These are phyloP conservation scores for Candida nitratophila DNA, from an alignment of 805 yeast genomes.

Conservation along the genomic window DNA sequence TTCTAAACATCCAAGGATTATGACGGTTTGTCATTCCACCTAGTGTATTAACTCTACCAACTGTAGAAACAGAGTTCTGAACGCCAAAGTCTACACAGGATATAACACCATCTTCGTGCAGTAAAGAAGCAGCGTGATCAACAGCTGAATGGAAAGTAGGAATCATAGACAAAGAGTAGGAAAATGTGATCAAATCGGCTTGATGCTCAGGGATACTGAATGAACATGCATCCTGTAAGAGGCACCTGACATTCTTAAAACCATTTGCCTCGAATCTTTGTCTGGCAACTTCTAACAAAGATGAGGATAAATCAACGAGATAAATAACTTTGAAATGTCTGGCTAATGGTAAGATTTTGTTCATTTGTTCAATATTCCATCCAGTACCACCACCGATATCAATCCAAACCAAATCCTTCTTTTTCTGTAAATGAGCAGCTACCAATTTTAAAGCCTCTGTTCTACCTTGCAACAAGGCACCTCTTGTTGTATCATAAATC, in stretches of 20 bases:
- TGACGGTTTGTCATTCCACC: constrained; percentile 71
- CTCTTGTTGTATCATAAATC: constrained; percentile 68
- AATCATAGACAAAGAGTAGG: constrained; percentile 80
- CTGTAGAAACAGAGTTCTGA: constrained; percentile 54
- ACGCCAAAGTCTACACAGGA: constrained; percentile 79
- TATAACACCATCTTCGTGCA: constrained; percentile 54
- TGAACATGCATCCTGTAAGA: constrained; percentile 71
- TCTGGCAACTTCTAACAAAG: constrained; percentile 66
- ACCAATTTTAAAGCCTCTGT: constrained; percentile 56
- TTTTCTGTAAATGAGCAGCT: constrained; percentile 41
- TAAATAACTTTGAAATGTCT: constrained; percentile 56
- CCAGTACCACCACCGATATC: constrained; percentile 90
- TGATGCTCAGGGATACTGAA: constrained; percentile 43
- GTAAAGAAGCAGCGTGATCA: constrained; percentile 51
- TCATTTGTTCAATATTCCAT: constrained; percentile 72
- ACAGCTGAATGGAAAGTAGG: constrained; percentile 75
- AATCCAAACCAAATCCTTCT: constrained; percentile 53
- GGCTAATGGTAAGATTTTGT: constrained; percentile 40
- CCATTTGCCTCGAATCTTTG: constrained; percentile 43
- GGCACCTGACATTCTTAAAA: constrained; percentile 56
- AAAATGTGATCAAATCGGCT: constrained; percentile 73
- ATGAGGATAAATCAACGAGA: constrained; percentile 70
- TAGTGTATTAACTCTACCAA: constrained; percentile 64
- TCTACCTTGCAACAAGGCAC: constrained; percentile 61
- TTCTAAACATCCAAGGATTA: constrained; percentile 69